Conservation (phyloP, 495 filamentous ascomycete genomes). For the Neurospora sp. region DNA sequence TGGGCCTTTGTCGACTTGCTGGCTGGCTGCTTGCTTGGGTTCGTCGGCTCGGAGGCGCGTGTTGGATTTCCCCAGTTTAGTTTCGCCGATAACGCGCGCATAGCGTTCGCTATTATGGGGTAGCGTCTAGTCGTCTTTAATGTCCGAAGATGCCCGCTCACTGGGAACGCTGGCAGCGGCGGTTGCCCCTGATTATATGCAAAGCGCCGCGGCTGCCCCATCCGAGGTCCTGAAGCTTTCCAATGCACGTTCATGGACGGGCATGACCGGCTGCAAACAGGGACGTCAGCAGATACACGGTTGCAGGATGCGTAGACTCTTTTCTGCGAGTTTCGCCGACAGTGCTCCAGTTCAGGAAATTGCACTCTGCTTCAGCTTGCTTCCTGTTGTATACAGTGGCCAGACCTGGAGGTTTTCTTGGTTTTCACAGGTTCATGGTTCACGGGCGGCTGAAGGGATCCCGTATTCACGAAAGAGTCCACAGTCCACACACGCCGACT, state of each 20-base stretch:
- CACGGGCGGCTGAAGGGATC: not conserved
- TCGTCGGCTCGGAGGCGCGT: not conserved
- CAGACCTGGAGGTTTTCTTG: not conserved
- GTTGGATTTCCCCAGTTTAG: not conserved
- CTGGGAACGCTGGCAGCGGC: not conserved
- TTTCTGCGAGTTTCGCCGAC: not conserved
- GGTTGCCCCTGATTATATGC: not conserved
- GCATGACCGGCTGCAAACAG: not conserved
- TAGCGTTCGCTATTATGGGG: not conserved
- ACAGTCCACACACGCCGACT: not conserved
- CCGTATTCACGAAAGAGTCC: not conserved
- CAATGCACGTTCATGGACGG: not conserved
- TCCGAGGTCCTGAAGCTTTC: not conserved
- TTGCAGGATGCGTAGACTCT: not conserved
- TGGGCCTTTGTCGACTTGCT: not conserved
- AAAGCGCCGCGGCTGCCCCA: not conserved
- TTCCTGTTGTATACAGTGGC: not conserved
- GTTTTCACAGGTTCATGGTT: not conserved
- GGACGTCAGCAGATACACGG: not conserved
- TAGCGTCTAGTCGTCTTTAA: not conserved
- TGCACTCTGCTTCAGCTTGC: not conserved
- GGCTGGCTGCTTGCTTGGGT: not conserved
- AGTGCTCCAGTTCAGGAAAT: not conserved
- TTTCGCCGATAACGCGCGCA: not conserved
- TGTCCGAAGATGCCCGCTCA: not conserved